phyloP scores from a whole-genome alignment of 139 green algal genomes.

The Picochlorum sp. region DNA sequence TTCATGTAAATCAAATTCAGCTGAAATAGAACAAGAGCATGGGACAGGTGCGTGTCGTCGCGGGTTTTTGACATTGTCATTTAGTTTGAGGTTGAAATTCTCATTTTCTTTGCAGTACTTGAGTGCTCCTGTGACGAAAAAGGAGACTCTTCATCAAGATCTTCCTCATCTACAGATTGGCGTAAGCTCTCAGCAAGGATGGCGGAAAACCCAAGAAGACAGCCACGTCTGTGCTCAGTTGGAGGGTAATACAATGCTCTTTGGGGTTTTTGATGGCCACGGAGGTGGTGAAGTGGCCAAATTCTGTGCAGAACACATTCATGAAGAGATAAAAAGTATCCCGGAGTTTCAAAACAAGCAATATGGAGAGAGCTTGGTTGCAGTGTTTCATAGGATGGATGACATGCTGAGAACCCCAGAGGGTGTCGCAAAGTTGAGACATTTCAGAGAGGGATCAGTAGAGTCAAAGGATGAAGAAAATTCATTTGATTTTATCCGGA shows the following conservation, averaged over 20 bases:
- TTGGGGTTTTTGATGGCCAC: slow-evolving; percentile 81
- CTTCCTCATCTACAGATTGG: slow-evolving; percentile 11
- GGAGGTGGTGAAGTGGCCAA: slow-evolving; percentile 67
- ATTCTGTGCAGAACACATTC: slow-evolving; percentile 75
- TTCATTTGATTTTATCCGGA: slow-evolving; percentile 25
- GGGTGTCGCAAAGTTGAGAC: slow-evolving; percentile 17
- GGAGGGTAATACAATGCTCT: slow-evolving; percentile 39
- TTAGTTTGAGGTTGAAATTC: not conserved
- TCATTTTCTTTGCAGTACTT: slow-evolving; percentile 4
- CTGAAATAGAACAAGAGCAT: not conserved
- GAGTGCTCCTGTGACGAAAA: slow-evolving; percentile 8
- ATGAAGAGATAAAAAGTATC: slow-evolving; percentile 52
- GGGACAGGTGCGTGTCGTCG: not conserved
- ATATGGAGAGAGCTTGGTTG: slow-evolving; percentile 50
- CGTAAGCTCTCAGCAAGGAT: slow-evolving; percentile 25
- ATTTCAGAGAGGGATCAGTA: slow-evolving; percentile 5
- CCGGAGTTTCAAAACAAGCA: slow-evolving; percentile 45
- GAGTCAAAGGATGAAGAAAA: slow-evolving; percentile 4
- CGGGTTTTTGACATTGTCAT: not conserved
- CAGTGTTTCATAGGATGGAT: slow-evolving; percentile 22
- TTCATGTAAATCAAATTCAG: no score
- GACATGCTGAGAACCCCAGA: slow-evolving; percentile 26
- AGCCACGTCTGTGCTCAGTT: slow-evolving; percentile 19
- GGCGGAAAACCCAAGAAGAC: slow-evolving; percentile 29
- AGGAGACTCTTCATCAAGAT: slow-evolving; percentile 13